Evolutionary conservation across 1,139 yeast genomes (phyloP).

Genomic region (Meyerozyma smithsonii): DNA sequence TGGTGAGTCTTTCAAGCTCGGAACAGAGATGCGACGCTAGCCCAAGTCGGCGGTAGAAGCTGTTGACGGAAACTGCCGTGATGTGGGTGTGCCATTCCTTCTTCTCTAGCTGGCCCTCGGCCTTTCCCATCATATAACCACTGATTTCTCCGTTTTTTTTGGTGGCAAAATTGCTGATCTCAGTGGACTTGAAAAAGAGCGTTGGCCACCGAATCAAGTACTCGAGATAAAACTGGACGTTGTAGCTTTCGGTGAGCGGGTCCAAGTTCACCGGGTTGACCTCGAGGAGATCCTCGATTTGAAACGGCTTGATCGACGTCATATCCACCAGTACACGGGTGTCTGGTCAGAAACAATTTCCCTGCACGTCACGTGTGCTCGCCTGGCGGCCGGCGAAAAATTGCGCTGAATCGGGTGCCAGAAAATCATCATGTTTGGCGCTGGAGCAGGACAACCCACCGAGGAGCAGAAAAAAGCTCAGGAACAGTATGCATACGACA

Average conservation of each 20-base stretch:
- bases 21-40: constrained; percentile 75
- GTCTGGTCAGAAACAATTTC: no score
- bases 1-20: constrained; percentile 67
- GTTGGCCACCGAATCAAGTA: constrained; percentile 87
- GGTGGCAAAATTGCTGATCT: constrained; percentile 15
- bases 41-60: constrained; percentile 78
- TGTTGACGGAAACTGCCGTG: constrained; percentile 89
- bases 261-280: constrained; percentile 78
- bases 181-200: constrained; percentile 68
- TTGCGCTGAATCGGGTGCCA: neutral
- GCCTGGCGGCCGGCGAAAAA: neutral
- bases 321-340: constrained; percentile 24
- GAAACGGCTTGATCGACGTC: constrained; percentile 83
- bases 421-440: constrained; percentile 60
- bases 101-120: constrained; percentile 66
- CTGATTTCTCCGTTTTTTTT: constrained; percentile 32
- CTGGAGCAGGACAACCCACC: constrained; percentile 63
- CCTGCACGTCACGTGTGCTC: neutral
- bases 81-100: constrained; percentile 96
- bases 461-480: constrained; percentile 78
- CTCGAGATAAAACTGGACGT: constrained; percentile 75
- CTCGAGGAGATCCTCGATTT: constrained; percentile 74
- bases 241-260: constrained; percentile 86
- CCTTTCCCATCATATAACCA: constrained; percentile 94
- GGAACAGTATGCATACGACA: constrained; percentile 63